Evolutionary conservation across 2,329 filamentous ascomycete species (phyloP), one percentile per base, ranked within the genome.

Genomic region (Bipolaris oryzae): DNA sequence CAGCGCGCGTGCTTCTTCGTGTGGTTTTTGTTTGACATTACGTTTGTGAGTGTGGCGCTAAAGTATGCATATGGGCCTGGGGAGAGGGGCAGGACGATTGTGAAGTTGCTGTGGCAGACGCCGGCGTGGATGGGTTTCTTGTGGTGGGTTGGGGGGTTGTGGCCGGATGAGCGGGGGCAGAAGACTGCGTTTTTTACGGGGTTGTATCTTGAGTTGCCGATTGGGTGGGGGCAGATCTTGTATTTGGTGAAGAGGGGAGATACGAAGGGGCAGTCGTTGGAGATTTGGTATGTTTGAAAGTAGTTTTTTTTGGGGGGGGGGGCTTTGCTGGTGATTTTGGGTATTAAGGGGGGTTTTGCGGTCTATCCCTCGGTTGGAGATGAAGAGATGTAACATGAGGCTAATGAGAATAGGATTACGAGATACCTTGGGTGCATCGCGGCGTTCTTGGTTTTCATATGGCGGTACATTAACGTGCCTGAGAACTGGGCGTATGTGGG

Each of bases 111-210:
- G 9, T 62, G 62, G 44, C 72, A 73, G 46, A 63, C 70, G 5
- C 43, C 68, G 9, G 55, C 62, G 13, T 73, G 73, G 28, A 61
- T 76, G 23, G 67, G n/a, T 0, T 63, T 74, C 20, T 56, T 77
- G 37, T 70, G 69, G 58, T 54, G 50, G 21, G 42, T 70, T 10
- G 71, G 71, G 11, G 53, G 47, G 31, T 37, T 60, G 21, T 78
- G 68, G 65, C 74, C 74, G 1, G 76, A 77, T 59, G 75, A 77
- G 59, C 67, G 76, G 20, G 74, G 77, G 61, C 75, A 77, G 47
- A 53, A 76, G 21, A 78, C 76, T 3, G 76, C 75, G 18, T 78
- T 75, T 53, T 78, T 74, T 72, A 78, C 75, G 15, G 76, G 76
- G 0, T 43, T 75, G 33, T 62, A 74, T 46, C 51, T 78, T 25